Percentiles rank a stretch among this genome's conserved stretches.
These are phyloP conservation scores for Penicillium coprophilum DNA, from an alignment of 495 filamentous ascomycete genomes.

Conservation along the genomic window DNA sequence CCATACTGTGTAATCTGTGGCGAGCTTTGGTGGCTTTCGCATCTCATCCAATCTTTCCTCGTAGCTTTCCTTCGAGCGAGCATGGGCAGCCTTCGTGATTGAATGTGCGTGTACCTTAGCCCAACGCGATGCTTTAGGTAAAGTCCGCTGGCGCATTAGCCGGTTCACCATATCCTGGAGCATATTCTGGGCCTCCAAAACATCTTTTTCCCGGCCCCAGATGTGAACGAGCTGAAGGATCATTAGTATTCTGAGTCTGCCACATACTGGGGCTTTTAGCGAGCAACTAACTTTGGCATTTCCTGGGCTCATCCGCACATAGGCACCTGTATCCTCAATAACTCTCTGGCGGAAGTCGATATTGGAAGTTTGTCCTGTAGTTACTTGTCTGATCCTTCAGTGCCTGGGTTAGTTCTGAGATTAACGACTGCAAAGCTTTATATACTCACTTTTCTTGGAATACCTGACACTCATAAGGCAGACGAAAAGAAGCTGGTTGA, in stretches of 20 bases:
- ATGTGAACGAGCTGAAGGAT: not conserved
- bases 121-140: not conserved
- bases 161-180: slow-evolving; percentile 1
- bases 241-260: not conserved
- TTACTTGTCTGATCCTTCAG: not conserved
- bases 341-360: not conserved
- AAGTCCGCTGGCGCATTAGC: not conserved
- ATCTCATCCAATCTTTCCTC: not conserved
- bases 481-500: not conserved
- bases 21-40: not conserved
- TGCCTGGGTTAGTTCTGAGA: not conserved
- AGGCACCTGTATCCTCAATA: not conserved
- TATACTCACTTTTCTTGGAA: not conserved
- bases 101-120: slow-evolving; percentile 3
- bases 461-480: not conserved
- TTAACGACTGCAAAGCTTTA: not conserved
- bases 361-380: not conserved
- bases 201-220: slow-evolving; percentile 8
- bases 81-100: not conserved
- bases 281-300: not conserved
- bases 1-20: not conserved
- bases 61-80: not conserved
- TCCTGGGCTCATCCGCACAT: not conserved
- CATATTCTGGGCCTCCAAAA: slow-evolving; percentile 2
- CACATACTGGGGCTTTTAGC: too few species aligned